These are phyloP conservation scores for Anisodus acutangulus DNA, from an alignment of 257 asterid genomes.

Conservation along the genomic window DNA sequence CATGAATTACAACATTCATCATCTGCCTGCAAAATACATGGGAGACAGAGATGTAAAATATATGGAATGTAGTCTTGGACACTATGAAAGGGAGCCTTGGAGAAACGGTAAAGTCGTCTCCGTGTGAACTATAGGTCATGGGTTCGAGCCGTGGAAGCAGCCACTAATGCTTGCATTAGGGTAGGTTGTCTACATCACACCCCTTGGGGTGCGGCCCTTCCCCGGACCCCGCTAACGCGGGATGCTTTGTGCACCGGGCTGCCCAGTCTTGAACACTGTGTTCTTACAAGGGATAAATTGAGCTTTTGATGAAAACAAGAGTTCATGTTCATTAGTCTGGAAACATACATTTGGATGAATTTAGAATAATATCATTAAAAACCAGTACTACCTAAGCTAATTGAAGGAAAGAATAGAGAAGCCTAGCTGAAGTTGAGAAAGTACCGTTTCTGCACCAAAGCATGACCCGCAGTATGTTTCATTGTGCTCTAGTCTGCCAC, in stretches of 20 bases:
- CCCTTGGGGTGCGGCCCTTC: no score
- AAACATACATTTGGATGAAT: not conserved
- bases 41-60: not conserved
- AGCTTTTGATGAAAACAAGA: not conserved
- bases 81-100: no score
- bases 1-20: slow-evolving; percentile 94
- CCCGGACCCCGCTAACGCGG: no score
- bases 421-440: slow-evolving; percentile 27
- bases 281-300: not conserved
- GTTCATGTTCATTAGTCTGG: not conserved
- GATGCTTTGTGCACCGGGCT: no score
- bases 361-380: not conserved
- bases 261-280: not conserved
- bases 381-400: not conserved
- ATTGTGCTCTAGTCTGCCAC: slow-evolving; percentile 93
- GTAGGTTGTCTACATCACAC: no score
- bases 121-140: no score
- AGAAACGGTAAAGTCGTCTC: no score
- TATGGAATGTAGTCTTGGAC: no score
- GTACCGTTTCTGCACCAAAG: slow-evolving; percentile 95
- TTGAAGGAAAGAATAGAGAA: slow-evolving; percentile 26
- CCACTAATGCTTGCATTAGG: no score
- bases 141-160: no score
- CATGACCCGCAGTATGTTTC: slow-evolving; percentile 98
- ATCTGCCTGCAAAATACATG: slow-evolving; percentile 70